phyloP scores from a whole-genome alignment of 2,329 filamentous ascomycete species.

The Fusarium nodosum region DNA sequence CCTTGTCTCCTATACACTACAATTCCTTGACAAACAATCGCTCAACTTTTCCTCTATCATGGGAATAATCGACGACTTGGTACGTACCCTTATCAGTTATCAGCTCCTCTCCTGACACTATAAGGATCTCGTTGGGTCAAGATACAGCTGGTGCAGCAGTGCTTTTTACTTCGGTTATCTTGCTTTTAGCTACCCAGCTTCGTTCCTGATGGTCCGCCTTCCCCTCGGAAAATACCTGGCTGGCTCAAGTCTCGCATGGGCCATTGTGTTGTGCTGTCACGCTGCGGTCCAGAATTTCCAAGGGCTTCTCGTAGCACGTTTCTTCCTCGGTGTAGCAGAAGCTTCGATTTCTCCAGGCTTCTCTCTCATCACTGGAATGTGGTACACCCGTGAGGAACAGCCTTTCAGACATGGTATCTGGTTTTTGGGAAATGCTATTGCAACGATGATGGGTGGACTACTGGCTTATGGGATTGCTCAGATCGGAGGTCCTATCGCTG shows the following conservation, averaged over 20 bases:
- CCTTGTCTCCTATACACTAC: conserved; percentile 43
- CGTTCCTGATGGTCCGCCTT: conserved; percentile 43
- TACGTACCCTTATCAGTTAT: rapidly evolving
- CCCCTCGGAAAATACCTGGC: conserved; percentile 41
- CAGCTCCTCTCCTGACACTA: background rate
- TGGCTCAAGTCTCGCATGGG: conserved; percentile 41
- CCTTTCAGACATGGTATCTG: conserved; percentile 45
- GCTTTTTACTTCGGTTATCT: conserved; percentile 46
- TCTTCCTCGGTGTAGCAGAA: conserved; percentile 45
- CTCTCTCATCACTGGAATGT: conserved; percentile 45
- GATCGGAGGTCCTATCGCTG: conserved; percentile 25
- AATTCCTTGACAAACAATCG: conserved; percentile 47
- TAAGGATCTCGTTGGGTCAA: conserved; percentile 31
- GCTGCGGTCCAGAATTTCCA: conserved; percentile 38
- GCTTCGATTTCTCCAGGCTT: conserved; percentile 46
- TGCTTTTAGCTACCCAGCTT: conserved; percentile 44
- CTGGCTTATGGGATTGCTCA: conserved; percentile 44
- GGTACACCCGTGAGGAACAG: conserved; percentile 45
- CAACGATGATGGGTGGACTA: conserved; percentile 41
- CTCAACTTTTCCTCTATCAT: conserved; percentile 46
- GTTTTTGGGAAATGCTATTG: conserved; percentile 45
- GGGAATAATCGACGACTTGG: conserved; percentile 44
- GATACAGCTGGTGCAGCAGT: conserved; percentile 45
- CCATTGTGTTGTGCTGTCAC: conserved; percentile 38
- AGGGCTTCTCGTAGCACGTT: conserved; percentile 34